Percentiles rank a stretch among this genome's conserved stretches.
These are phyloP conservation scores for Hymenoscyphus occultus DNA, from an alignment of 2,329 filamentous ascomycete genomes.

Conservation along the genomic window DNA sequence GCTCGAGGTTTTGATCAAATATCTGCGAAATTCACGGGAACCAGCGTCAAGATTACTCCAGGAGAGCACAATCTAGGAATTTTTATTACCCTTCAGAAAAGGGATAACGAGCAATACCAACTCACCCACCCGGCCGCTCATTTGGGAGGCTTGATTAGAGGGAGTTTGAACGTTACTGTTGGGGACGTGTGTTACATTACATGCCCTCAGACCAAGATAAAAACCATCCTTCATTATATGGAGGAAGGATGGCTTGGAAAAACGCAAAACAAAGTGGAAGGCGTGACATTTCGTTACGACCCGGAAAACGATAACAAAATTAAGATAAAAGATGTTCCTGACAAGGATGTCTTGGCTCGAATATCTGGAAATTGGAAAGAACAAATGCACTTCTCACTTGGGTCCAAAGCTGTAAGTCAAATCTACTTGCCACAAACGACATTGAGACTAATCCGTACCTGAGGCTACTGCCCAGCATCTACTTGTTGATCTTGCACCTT, in stretches of 20 bases:
- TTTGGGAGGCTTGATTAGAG: slow-evolving; percentile 81
- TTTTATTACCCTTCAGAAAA: slow-evolving; percentile 79
- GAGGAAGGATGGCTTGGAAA: slow-evolving; percentile 95
- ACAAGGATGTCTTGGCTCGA: slow-evolving; percentile 76
- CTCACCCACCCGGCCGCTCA: slow-evolving; percentile 93
- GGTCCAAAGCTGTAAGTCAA: slow-evolving; percentile 60
- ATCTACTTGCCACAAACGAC: background rate
- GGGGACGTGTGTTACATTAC: slow-evolving; percentile 85
- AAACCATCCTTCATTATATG: slow-evolving; percentile 87
- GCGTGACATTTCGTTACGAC: slow-evolving; percentile 87
- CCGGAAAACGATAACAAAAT: slow-evolving; percentile 78
- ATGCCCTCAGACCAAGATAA: slow-evolving; percentile 85
- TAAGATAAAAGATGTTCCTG: slow-evolving; percentile 80
- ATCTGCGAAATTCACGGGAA: slow-evolving; percentile 95
- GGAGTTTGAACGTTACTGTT: slow-evolving; percentile 85
- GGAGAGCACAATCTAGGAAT: slow-evolving; percentile 95
- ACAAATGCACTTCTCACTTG: slow-evolving; percentile 59
- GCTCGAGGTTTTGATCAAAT: slow-evolving; percentile 94
- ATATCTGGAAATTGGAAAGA: slow-evolving; percentile 86
- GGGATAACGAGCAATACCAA: slow-evolving; percentile 87
- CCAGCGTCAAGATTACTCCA: slow-evolving; percentile 84
- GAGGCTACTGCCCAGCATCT: slow-evolving; percentile 49
- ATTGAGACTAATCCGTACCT: background rate
- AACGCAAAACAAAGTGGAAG: slow-evolving; percentile 86
- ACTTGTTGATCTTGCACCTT: slow-evolving; percentile 83